Evolutionary conservation across 352 stramenopile species (phyloP).

Genomic region (Aphanomyces astaci): DNA sequence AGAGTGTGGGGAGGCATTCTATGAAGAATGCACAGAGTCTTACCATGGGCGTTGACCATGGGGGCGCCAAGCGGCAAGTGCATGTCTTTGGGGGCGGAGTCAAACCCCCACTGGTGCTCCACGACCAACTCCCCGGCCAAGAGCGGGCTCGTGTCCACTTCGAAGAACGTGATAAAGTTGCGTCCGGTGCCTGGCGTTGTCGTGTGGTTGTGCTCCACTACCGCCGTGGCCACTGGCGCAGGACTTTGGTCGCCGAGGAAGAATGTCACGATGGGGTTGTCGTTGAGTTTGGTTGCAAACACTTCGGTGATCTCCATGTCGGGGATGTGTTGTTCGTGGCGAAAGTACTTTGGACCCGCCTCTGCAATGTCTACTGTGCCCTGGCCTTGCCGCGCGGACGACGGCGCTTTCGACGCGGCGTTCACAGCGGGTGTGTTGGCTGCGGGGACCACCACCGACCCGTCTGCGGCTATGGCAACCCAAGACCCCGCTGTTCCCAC

Average conservation of each 20-base stretch:
- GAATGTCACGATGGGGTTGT: slow-evolving; percentile 54
- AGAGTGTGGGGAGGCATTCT: too few species aligned
- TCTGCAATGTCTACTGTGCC: not conserved
- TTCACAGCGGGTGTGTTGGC: not conserved
- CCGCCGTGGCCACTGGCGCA: slow-evolving; percentile 23
- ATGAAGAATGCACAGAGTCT: too few species aligned
- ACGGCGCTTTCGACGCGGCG: not conserved
- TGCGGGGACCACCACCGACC: not conserved
- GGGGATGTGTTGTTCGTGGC: slow-evolving; percentile 41
- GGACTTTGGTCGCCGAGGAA: slow-evolving; percentile 49
- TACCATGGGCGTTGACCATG: slow-evolving; percentile 22
- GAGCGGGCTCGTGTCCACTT: slow-evolving; percentile 53
- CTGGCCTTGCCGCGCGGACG: not conserved
- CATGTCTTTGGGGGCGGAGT: not conserved
- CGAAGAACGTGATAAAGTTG: slow-evolving; percentile 36
- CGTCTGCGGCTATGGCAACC: not conserved
- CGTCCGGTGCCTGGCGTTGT: slow-evolving; percentile 12
- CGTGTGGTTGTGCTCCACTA: slow-evolving; percentile 11
- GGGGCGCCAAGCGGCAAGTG: slow-evolving; percentile 30
- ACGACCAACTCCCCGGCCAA: slow-evolving; percentile 32
- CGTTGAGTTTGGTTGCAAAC: slow-evolving; percentile 38
- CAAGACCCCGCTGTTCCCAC: slow-evolving; percentile 10
- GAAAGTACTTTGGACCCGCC: slow-evolving; percentile 20
- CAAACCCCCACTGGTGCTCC: slow-evolving; percentile 39
- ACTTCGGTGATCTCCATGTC: slow-evolving; percentile 44